Evolutionary conservation across 2,329 filamentous ascomycete genomes (phyloP).

Genomic region (Xylariales sp.): DNA sequence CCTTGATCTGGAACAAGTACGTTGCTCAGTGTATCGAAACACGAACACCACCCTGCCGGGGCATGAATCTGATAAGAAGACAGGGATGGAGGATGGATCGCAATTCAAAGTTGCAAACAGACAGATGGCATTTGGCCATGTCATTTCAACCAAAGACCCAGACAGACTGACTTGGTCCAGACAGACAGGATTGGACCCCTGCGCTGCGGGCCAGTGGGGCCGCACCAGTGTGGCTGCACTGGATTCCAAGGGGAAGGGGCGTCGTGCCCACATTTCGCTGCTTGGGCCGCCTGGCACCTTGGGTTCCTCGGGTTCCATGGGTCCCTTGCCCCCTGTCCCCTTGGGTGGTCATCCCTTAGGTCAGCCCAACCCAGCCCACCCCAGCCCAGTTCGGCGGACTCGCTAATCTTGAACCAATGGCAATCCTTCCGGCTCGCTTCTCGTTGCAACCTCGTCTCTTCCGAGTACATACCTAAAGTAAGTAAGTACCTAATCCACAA

Average conservation of each 20-base stretch:
- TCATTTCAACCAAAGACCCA: no score
- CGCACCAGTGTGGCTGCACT: neutral
- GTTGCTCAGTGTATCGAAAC: no score
- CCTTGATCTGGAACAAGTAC: no score
- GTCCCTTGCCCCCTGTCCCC: no score
- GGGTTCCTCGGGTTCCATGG: no score
- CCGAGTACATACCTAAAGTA: neutral
- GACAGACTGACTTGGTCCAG: neutral
- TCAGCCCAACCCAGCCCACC: no score
- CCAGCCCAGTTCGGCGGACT: slow-evolving; percentile 10
- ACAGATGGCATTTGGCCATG: no score
- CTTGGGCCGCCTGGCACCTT: no score
- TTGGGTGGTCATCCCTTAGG: neutral
- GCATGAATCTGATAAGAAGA: no score
- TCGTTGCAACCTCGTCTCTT: slow-evolving; percentile 10
- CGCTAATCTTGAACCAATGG: slow-evolving; percentile 12
- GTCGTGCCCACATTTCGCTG: neutral
- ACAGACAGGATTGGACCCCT: neutral
- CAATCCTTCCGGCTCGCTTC: slow-evolving; percentile 10
- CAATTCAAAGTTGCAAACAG: no score
- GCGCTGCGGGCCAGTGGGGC: neutral
- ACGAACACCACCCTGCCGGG: no score
- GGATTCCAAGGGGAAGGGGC: neutral
- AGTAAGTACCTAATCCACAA: neutral
- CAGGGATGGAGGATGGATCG: no score